phyloP scores from a whole-genome alignment of 2,329 filamentous ascomycete genomes.

The Magnaporthales sp. region DNA sequence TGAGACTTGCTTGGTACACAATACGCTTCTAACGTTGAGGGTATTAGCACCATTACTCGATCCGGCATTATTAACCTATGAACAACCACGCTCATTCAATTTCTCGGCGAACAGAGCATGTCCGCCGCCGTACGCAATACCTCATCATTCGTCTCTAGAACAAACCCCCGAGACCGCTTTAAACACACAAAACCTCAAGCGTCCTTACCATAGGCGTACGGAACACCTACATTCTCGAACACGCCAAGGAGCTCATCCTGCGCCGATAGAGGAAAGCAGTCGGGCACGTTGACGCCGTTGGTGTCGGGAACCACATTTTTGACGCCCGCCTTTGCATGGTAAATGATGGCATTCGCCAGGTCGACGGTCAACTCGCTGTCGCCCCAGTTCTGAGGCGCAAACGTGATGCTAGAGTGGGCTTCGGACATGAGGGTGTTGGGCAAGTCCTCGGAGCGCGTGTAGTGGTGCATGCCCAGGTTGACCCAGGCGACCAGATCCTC shows the following conservation, averaged over 20 bases:
- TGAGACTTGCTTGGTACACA: too few species aligned
- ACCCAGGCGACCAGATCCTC: constrained; percentile 37
- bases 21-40: too few species aligned
- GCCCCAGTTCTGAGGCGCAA: constrained; percentile 22
- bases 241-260: neutral
- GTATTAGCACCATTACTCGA: too few species aligned
- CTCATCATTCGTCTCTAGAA: neutral
- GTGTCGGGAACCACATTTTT: neutral
- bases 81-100: too few species aligned
- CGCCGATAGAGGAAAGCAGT: neutral
- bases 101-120: too few species aligned
- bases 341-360: constrained; percentile 3
- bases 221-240: neutral
- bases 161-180: too few species aligned
- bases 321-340: neutral
- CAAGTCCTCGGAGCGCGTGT: constrained; percentile 30
- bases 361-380: neutral
- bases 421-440: constrained; percentile 24
- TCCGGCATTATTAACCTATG: too few species aligned
- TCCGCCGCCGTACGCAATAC: too few species aligned
- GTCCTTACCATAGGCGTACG: neutral
- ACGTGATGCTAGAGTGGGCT: constrained; percentile 22
- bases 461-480: constrained; percentile 43
- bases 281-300: neutral
- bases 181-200: neutral